A percentile compares a stretch with the other conserved stretches of the same genome.
These are phyloP conservation scores for Boletellus sp. DNA, from an alignment of 1,284 basidiomycete species.

Conservation along the genomic window DNA sequence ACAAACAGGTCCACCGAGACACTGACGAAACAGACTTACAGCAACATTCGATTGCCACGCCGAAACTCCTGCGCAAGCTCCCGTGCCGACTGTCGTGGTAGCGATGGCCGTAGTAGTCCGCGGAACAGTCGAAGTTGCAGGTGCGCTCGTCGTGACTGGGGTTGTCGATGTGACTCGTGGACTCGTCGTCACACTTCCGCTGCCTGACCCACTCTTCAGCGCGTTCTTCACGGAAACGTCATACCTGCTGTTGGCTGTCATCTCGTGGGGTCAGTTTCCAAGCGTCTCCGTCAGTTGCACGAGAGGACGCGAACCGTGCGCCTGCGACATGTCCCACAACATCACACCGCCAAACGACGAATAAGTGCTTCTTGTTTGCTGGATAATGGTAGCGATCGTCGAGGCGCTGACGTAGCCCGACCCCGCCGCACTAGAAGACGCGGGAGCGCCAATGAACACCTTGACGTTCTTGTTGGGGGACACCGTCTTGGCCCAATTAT, in stretches of 20 bases:
- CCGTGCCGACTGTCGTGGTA: slow-evolving; percentile 9
- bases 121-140: background rate
- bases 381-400: slow-evolving; percentile 45
- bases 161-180: slow-evolving; percentile 13
- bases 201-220: slow-evolving; percentile 11
- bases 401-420: slow-evolving; percentile 51
- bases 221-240: slow-evolving; percentile 24
- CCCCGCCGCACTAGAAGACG: slow-evolving; percentile 45
- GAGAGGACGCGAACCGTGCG: slow-evolving; percentile 37
- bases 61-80: slow-evolving; percentile 45
- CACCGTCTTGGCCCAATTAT: slow-evolving; percentile 59
- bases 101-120: slow-evolving; percentile 4
- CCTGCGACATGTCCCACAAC: slow-evolving; percentile 65
- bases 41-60: slow-evolving; percentile 44
- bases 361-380: slow-evolving; percentile 44
- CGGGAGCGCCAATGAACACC: slow-evolving; percentile 62
- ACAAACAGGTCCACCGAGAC: background rate
- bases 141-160: slow-evolving; percentile 24
- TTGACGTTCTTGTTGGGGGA: slow-evolving; percentile 61
- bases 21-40: slow-evolving; percentile 32
- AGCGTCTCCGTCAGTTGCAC: background rate
- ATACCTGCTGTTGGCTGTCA: slow-evolving; percentile 24
- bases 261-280: background rate
- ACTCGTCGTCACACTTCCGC: background rate
- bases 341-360: slow-evolving; percentile 70